phyloP scores from a whole-genome alignment of 202 grass and related monocot species.

The Sporobolus alterniflorus region DNA sequence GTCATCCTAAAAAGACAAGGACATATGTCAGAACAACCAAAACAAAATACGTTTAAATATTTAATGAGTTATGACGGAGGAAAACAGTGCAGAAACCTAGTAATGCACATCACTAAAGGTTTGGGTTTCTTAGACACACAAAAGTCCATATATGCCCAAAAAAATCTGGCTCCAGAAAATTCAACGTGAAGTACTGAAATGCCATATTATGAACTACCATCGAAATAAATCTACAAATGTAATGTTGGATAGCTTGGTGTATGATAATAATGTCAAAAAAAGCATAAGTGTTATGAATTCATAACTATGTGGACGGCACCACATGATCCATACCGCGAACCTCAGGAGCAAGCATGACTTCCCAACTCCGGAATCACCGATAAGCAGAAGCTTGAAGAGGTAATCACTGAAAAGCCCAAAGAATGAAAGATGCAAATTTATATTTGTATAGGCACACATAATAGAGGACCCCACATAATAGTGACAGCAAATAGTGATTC shows the following conservation, averaged over 20 bases:
- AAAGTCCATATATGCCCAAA: neutral
- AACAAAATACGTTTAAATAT: no score
- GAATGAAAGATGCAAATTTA: conserved; percentile 3
- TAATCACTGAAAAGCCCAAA: conserved; percentile 62
- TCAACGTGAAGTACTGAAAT: neutral
- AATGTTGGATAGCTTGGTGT: neutral
- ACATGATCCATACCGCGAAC: conserved; percentile 56
- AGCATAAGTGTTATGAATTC: neutral
- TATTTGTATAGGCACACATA: no score
- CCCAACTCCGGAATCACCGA: conserved; percentile 75
- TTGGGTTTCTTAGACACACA: neutral
- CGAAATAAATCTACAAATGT: neutral
- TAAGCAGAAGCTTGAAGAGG: conserved; percentile 77
- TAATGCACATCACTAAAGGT: neutral
- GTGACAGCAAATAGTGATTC: neutral
- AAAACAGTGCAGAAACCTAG: neutral
- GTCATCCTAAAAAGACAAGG: conserved; percentile 39
- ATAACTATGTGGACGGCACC: neutral
- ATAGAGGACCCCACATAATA: no score
- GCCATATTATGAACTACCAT: neutral
- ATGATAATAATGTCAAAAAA: neutral
- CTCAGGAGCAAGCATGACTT: conserved; percentile 76
- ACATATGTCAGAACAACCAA: neutral
- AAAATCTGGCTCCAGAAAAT: neutral
- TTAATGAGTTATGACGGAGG: neutral